Conservation (phyloP, 352 stramenopile genomes). For the Globisporangium solare region DNA sequence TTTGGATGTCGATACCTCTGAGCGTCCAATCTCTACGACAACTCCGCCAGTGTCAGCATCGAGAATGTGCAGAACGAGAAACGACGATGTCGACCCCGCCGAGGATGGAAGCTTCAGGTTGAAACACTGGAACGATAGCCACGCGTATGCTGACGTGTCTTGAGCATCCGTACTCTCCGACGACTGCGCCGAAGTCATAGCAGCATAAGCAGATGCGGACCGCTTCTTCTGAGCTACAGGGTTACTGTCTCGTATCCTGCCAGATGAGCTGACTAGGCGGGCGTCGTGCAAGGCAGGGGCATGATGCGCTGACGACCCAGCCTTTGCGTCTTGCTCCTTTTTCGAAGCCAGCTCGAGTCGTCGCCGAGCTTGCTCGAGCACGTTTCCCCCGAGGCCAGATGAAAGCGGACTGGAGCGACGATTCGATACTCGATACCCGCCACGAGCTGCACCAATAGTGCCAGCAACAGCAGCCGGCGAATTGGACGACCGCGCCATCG, state of each 20-base stretch:
- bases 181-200: not conserved
- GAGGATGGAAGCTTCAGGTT: conserved; percentile 67
- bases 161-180: not conserved
- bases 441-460: conserved; percentile 2
- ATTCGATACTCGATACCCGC: conserved; percentile 18
- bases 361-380: conserved; percentile 36
- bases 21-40: conserved; percentile 61
- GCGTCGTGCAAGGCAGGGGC: not conserved
- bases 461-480: conserved; percentile 4
- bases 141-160: conserved; percentile 27
- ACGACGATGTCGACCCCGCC: conserved; percentile 36
- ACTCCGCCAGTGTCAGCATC: conserved; percentile 33
- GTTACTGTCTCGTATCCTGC: conserved; percentile 6
- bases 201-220: conserved; percentile 9
- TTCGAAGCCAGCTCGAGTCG: conserved; percentile 13
- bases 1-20: conserved; percentile 62
- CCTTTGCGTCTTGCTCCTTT: not conserved
- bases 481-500: conserved; percentile 3
- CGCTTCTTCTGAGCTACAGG: conserved; percentile 11
- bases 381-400: conserved; percentile 43
- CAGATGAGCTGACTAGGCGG: conserved; percentile 12
- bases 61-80: conserved; percentile 67
- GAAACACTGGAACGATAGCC: conserved; percentile 85
- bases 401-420: conserved; percentile 60
- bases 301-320: not conserved